phyloP scores from a whole-genome alignment of 1,284 basidiomycete genomes.

The Leccinum solheimii region DNA sequence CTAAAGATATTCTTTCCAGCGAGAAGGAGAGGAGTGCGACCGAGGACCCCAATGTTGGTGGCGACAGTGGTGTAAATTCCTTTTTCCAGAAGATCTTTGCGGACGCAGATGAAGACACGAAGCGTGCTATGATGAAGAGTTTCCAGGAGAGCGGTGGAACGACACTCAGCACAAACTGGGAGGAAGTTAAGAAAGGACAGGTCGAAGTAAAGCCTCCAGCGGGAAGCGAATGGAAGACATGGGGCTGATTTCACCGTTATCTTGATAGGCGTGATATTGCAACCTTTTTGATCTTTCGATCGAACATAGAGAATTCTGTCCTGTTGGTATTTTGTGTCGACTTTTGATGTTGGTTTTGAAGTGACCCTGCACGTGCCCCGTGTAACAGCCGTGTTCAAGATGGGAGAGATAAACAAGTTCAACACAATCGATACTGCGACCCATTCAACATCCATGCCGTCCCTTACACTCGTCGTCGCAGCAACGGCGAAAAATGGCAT shows the following conservation, averaged over 20 bases:
- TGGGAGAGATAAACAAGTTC: not conserved
- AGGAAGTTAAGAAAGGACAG: slow-evolving; percentile 69
- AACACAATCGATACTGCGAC: not conserved
- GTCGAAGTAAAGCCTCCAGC: slow-evolving; percentile 79
- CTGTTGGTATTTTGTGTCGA: not conserved
- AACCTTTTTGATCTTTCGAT: not conserved
- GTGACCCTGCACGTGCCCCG: not conserved
- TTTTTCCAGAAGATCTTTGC: slow-evolving; percentile 87
- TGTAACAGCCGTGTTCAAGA: not conserved
- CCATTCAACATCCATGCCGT: slow-evolving; percentile 38
- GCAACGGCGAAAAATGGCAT: slow-evolving; percentile 89
- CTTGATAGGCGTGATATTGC: not conserved
- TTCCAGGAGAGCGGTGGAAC: slow-evolving; percentile 91
- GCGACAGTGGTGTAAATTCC: slow-evolving; percentile 72
- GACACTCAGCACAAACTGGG: slow-evolving; percentile 92
- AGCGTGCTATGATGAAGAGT: slow-evolving; percentile 94
- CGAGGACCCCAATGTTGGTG: slow-evolving; percentile 82
- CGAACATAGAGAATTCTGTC: not conserved
- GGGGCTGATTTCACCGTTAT: slow-evolving; percentile 43
- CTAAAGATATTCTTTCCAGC: slow-evolving; percentile 57
- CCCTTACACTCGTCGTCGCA: slow-evolving; percentile 90
- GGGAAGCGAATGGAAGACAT: slow-evolving; percentile 81
- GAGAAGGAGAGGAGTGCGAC: slow-evolving; percentile 64
- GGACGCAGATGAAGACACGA: slow-evolving; percentile 86
- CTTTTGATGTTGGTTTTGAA: not conserved